Base-by-base conservation (phyloP, 108 stramenopile genomes). In the Discostella stelligeroides region DNA sequence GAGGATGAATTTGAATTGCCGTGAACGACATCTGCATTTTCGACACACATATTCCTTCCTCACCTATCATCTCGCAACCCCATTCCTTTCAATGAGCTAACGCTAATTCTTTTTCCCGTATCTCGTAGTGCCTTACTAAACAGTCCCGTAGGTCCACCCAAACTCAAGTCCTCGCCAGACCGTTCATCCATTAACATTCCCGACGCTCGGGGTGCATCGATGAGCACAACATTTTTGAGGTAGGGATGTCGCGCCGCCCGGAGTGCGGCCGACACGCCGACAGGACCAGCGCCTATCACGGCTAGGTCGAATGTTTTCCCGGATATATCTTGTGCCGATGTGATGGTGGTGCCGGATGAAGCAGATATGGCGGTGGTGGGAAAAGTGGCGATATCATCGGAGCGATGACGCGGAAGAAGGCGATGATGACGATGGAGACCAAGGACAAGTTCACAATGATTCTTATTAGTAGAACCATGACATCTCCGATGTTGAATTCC, bases 101-200 rank as follows among this genome's bases (percentile, higher is more conserved):
- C 88, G 42, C 79, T 83, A 50, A 92, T 86, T 38, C 80, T 84
- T 70, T 92, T 92, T 40, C 77, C 80, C 7, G 88, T 83, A 79
- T 89, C 91, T 28, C 91, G 78, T 39, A 92, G 63, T 9, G 91
- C 91, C 71, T 92, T 92, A 17, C 82, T 75, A 73, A 91, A 91
- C 12, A 84, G 46, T 17, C 82, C 91, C 90, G 17, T 88, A 0
- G 91, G 91, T 23, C 83, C 91, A 18, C 91, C 91, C 17, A 92
- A 59, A 41, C 83, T 83, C 53, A 92, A 72, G 79, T 92, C 91
- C 70, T 86, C 84, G 11, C 79, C 82, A 50, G 75, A 82, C 4
- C 45, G 79, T 57, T 83, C 88, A 40, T 87, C 80, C 83, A 86
- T 85, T 3, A 87, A 57, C 8, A 75, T 75, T 23, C 88, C 91